Evolutionary conservation across 495 filamentous ascomycete species (phyloP), one percentile per base, ranked within the genome.

Genomic region (Xylaria bambusicola): DNA sequence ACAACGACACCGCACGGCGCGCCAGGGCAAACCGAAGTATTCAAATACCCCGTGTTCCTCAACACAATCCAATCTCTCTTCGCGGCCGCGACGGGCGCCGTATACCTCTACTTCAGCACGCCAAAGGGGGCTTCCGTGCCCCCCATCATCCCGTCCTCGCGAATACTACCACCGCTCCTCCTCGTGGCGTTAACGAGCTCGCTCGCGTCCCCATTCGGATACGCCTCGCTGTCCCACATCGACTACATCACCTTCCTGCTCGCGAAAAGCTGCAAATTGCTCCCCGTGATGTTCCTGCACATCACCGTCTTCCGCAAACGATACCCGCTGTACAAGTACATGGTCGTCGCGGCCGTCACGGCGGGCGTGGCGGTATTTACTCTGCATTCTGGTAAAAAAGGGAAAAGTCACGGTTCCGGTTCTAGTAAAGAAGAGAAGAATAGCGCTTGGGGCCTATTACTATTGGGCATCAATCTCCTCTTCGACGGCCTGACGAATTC

Each of bases 221-320:
- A 98, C 76, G 93, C 93, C 42, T 87, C 85, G 46, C 87, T 98
- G 44, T 83, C 86, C 36, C 93, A 98, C 73, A 93, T 98, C 77
- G 94, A 98, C 82, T 98, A 98, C 81, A 88, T 98, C 69, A 98
- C 94, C 20, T 98, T 93, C 79, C 93, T 97, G 72, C 90, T 98
- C 23, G 95, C 94, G 63, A 98, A 98, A 73, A 89, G 86, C 50
- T 98, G 94, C 88, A 98, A 98, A 74, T 83, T 98, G 17, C 86
- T 98, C 9, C 94, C 94, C 3, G 93, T 98, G 64, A 98, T 98
- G 94, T 86, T 93, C 67, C 83, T 98, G 45, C 93, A 98, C 74
- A 80, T 98, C 67, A 93, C 92, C 17, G 74, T 98, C 26, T 98
- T 97, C 81, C 88, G 89, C 38, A 90, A 89, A 67, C 78, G 84